A percentile compares a stretch with the other conserved stretches of the same genome.
Conservation (phyloP, 2,329 filamentous ascomycete genomes). For the Claviceps sp. region DNA sequence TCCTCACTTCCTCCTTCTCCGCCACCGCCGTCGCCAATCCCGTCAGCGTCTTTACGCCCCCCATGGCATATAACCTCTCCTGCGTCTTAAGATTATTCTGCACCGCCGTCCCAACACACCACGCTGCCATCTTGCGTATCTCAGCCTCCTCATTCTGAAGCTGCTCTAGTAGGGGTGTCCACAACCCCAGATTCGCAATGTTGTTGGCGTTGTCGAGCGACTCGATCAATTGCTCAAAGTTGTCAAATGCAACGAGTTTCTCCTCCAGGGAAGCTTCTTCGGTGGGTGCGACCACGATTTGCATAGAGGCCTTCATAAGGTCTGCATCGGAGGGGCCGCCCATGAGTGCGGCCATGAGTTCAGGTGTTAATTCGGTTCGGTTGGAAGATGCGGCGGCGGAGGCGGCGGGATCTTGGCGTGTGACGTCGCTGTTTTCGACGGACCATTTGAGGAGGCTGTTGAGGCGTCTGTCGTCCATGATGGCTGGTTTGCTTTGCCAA, state of each 20-base stretch:
- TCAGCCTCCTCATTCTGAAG: constrained; percentile 57
- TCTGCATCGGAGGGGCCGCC: constrained; percentile 83
- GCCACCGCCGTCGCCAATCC: constrained; percentile 33
- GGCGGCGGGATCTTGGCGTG: constrained; percentile 15
- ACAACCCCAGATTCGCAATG: constrained; percentile 63
- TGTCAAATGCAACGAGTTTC: constrained; percentile 79
- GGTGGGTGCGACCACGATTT: constrained; percentile 50
- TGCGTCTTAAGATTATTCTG: constrained; percentile 88
- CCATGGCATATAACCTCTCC: constrained; percentile 49
- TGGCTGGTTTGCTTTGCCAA: neutral
- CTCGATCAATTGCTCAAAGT: constrained; percentile 87
- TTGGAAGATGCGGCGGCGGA: constrained; percentile 18
- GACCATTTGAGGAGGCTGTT: constrained; percentile 74
- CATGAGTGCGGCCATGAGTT: constrained; percentile 62
- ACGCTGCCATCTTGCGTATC: constrained; percentile 75
- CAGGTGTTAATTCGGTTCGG: constrained; percentile 43
- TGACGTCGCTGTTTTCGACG: constrained; percentile 33
- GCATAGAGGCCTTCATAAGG: constrained; percentile 77
- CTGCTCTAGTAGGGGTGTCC: constrained; percentile 64
- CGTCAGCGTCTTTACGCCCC: constrained; percentile 59
- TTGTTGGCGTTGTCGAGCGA: constrained; percentile 96
- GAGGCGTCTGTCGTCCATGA: constrained; percentile 36
- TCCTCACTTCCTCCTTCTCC: constrained; percentile 49
- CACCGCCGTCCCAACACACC: constrained; percentile 87
- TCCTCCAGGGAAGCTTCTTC: constrained; percentile 56